Evolutionary conservation across 1,284 basidiomycete species (phyloP), one percentile per base, ranked within the genome.

Genomic region (Laetiporus sulphureus): DNA sequence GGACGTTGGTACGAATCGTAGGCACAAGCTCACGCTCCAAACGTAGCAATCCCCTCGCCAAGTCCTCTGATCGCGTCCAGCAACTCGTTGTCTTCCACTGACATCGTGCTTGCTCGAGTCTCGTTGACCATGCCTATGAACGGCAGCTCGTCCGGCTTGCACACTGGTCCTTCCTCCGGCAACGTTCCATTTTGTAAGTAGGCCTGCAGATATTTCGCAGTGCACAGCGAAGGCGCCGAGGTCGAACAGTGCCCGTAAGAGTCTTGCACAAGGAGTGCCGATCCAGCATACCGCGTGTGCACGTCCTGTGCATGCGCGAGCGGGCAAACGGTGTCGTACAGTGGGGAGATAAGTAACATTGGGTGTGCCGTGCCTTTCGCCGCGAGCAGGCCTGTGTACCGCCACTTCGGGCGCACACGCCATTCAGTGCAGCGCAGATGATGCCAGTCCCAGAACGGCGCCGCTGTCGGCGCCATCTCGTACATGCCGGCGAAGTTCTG

Each of bases 171-270:
- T 16, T 57, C 55, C 16, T 52, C 47, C 1, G 72, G 72, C 1
- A 73, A 50, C 2, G 56, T 61, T 2, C 72, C 71, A n/a, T 63
- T 49, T 5, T 56, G 43, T 44, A 72, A 67, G 48, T 74, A 74
- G 2, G 57, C 53, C 10, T 61, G 57, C 16, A 74, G 52, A 41
- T 66, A 48, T 31, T 57, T 56, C 22, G 60, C 56, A 0, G 70
- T 72, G 58, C 72, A 74, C 13, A 66, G 37, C 5, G 71, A 73
- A 5, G 67, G 62, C 12, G 60, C 62, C 2, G 62, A 42, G 15
- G 69, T 31, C 7, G 70, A 69, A 47, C 60, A 63, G 45, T 73
- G 72, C 64, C 72, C 32, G 13, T 40, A 31, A 37, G 19, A 46
- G 18, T 54, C 24, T 37, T 51, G 52, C 24, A 51, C 45, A n/a